These are phyloP conservation scores for Amanita pallidorosea DNA, from an alignment of 768 basidiomycete species.

Conservation along the genomic window DNA sequence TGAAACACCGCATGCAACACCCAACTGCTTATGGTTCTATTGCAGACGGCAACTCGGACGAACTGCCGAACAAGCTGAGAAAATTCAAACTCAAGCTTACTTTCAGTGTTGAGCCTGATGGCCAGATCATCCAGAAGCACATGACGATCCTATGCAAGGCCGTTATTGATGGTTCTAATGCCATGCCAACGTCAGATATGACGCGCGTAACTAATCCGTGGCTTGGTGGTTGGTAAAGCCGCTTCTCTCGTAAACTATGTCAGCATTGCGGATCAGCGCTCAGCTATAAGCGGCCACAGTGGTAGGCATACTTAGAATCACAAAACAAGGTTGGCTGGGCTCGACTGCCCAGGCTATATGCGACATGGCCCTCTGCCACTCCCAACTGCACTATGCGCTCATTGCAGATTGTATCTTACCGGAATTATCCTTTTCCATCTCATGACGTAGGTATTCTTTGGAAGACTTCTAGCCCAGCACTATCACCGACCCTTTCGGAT, in stretches of 20 bases:
- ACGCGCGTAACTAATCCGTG: neutral
- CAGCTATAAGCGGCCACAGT: neutral
- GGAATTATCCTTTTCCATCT: too few relatives aligned
- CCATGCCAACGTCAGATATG: neutral
- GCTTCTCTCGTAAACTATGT: neutral
- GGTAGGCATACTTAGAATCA: neutral
- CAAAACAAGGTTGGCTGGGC: neutral
- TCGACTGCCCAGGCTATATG: neutral
- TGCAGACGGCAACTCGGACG: neutral
- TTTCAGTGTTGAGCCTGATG: neutral
- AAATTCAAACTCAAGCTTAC: neutral
- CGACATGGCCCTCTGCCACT: neutral
- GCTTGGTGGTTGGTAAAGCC: neutral
- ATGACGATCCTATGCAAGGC: slow-evolving; percentile 2
- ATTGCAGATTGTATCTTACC: neutral
- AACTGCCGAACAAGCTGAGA: neutral
- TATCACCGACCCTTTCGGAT: neutral
- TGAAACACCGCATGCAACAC: neutral
- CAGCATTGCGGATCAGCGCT: neutral
- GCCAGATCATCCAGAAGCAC: slow-evolving; percentile 1
- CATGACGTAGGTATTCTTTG: neutral
- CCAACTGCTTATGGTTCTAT: too few relatives aligned
- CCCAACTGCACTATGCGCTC: neutral
- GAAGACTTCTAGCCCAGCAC: slow-evolving; percentile 1
- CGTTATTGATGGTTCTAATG: neutral